Evolutionary conservation across 805 yeast genomes (phyloP).

Genomic region (baker's yeast (Saccharomyces cerevisiae)): DNA sequence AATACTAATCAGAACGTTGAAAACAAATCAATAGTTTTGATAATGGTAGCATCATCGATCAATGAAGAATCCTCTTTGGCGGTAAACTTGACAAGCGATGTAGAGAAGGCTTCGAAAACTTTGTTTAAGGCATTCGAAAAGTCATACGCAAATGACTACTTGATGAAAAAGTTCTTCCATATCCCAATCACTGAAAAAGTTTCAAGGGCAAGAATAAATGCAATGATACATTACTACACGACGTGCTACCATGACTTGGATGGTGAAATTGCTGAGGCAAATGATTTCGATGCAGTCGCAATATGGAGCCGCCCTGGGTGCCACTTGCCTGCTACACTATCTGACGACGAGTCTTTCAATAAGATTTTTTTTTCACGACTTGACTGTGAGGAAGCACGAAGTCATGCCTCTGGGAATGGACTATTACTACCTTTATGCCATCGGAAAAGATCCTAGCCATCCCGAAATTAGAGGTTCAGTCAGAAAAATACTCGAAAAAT

Average conservation of each 20-base stretch:
- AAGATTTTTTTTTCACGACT: slow-evolving; percentile 24
- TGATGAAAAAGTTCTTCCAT: slow-evolving; percentile 26
- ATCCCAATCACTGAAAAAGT: slow-evolving; percentile 17
- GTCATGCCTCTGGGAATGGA: slow-evolving; percentile 23
- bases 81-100: slow-evolving; percentile 16
- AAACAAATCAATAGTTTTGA: background rate
- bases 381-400: slow-evolving; percentile 13
- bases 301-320: slow-evolving; percentile 24
- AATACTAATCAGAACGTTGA: background rate
- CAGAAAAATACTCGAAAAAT: slow-evolving; percentile 24
- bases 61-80: slow-evolving; percentile 1
- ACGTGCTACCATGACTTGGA: slow-evolving; percentile 24
- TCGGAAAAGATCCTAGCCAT: slow-evolving; percentile 28
- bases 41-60: background rate
- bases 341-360: slow-evolving; percentile 26
- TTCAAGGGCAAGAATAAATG: slow-evolving; percentile 19
- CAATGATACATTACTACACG: slow-evolving; percentile 20
- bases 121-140: slow-evolving; percentile 24
- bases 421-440: slow-evolving; percentile 27
- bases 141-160: slow-evolving; percentile 22
- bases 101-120: slow-evolving; percentile 21
- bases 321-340: slow-evolving; percentile 18
- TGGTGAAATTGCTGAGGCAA: slow-evolving; percentile 28
- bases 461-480: slow-evolving; percentile 27
- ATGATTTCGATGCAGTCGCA: slow-evolving; percentile 29